These are phyloP conservation scores for Yamadazyma membranifaciens DNA, from an alignment of 1,139 yeast genomes.

Conservation along the genomic window DNA sequence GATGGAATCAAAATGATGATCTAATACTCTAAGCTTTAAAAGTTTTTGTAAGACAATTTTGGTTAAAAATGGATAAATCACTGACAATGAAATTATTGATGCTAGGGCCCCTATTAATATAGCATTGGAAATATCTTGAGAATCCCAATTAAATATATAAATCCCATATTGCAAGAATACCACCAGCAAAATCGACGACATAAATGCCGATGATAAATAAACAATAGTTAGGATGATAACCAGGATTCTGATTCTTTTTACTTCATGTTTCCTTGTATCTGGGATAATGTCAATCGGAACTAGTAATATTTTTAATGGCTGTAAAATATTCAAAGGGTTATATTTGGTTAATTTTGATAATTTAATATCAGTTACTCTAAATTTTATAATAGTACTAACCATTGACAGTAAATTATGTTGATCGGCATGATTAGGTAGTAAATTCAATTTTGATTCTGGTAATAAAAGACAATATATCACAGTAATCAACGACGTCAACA, in stretches of 20 bases:
- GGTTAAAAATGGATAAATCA: slow-evolving; percentile 3
- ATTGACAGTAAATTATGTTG: too few relatives aligned
- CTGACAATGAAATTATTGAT: neutral
- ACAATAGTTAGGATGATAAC: neutral
- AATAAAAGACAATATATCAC: too few relatives aligned
- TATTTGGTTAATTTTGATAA: too few relatives aligned
- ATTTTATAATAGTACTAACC: too few relatives aligned
- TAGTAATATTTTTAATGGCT: neutral
- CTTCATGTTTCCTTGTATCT: slow-evolving; percentile 1
- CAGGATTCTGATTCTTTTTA: slow-evolving; percentile 4
- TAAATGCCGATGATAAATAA: neutral
- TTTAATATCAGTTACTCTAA: too few relatives aligned
- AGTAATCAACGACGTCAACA: too few relatives aligned
- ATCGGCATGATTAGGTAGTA: too few relatives aligned
- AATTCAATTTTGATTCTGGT: too few relatives aligned
- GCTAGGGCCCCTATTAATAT: neutral
- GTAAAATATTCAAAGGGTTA: neutral
- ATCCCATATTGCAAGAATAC: slow-evolving; percentile 4
- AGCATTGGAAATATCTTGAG: neutral
- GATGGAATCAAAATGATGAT: slow-evolving; percentile 4
- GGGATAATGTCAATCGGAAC: slow-evolving; percentile 2
- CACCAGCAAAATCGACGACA: neutral
- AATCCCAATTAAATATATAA: slow-evolving; percentile 5
- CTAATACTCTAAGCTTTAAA: neutral
- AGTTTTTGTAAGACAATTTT: neutral